phyloP scores from a whole-genome alignment of 2,329 filamentous ascomycete species.

The Simplicillium aogashimaense region DNA sequence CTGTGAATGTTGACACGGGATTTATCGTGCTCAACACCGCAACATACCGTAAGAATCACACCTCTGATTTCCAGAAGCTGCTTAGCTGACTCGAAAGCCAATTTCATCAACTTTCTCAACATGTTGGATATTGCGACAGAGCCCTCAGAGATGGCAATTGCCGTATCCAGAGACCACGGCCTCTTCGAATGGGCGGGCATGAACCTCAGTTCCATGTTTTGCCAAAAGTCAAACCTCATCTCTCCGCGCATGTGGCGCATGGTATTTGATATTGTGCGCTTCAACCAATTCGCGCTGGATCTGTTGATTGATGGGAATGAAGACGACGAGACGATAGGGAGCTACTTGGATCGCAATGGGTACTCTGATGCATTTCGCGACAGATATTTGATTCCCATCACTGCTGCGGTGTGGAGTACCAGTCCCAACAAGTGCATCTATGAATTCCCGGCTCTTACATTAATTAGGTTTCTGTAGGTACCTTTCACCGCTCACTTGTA shows the following conservation, averaged over 20 bases:
- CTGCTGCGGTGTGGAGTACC: constrained; percentile 76
- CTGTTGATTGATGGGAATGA: constrained; percentile 46
- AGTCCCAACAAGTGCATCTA: constrained; percentile 64
- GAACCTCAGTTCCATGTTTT: constrained; percentile 55
- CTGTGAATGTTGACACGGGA: constrained; percentile 65
- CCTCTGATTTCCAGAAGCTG: background rate
- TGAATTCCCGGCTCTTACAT: constrained; percentile 62
- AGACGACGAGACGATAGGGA: constrained; percentile 53
- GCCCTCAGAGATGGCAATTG: constrained; percentile 65
- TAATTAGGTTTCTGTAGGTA: constrained; percentile 66
- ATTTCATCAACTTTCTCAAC: constrained; percentile 53
- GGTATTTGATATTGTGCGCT: constrained; percentile 74
- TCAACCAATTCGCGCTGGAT: constrained; percentile 74
- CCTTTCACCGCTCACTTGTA: constrained; percentile 1
- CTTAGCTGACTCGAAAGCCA: background rate
- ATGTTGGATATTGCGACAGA: constrained; percentile 53
- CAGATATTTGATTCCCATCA: constrained; percentile 76
- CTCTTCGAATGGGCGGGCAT: constrained; percentile 70
- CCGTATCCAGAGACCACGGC: constrained; percentile 66
- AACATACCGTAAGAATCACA: constrained; percentile 61
- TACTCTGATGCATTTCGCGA: constrained; percentile 73
- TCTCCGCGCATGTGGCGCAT: constrained; percentile 67
- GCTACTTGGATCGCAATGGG: constrained; percentile 63
- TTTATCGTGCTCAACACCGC: constrained; percentile 73
- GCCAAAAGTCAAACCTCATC: constrained; percentile 60